Evolutionary conservation across 2,329 filamentous ascomycete genomes (phyloP), one percentile per base, ranked within the genome.

Genomic region (Xylariaceae sp.): DNA sequence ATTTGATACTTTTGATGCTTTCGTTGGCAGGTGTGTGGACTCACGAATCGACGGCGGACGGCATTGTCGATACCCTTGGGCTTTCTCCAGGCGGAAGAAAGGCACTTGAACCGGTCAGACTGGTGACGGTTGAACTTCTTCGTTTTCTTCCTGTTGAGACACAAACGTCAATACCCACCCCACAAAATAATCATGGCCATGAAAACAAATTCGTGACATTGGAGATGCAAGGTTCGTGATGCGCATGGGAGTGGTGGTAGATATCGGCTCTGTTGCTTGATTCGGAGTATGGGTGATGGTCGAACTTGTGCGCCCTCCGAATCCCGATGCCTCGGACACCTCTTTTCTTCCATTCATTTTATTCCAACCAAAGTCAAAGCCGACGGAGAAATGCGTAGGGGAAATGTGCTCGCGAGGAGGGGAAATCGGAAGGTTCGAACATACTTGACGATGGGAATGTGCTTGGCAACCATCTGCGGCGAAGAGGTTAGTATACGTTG

Each of bases 21-120:
- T 40, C 4, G 12, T 23, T 40, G n/a, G n/a, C n/a, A n/a, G n/a
- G n/a, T n/a, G n/a, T 32, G 27, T 23, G 12, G 33, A 51, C 50
- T 47, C 51, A 53, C 50, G 83, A 98, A 98, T 63, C 93, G 88
- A 82, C 93, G 85, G 72, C 93, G 88, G 71, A 98, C 92, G 68
- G 88, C 80, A 81, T 91, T 95, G 79, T 98, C 93, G 76, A 98
- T 98, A 89, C 93, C 93, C 88, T 98, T 98, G 64, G 93, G 93
- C 83, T 97, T 98, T 78, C 93, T 87, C 93, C 93, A 98, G 41
- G 25, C 82, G 82, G 52, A 27, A 42, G 69, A 85, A 63, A 97
- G 85, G 71, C 93, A 85, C 79, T n/a, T 95, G 82, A 95, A 98
- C 72, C 85, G 85, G 77, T 97, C 93, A 75, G 82, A 88, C 85